Evolutionary conservation across 2,329 filamentous ascomycete species (phyloP).

Genomic region (Mariannaea elegans): DNA sequence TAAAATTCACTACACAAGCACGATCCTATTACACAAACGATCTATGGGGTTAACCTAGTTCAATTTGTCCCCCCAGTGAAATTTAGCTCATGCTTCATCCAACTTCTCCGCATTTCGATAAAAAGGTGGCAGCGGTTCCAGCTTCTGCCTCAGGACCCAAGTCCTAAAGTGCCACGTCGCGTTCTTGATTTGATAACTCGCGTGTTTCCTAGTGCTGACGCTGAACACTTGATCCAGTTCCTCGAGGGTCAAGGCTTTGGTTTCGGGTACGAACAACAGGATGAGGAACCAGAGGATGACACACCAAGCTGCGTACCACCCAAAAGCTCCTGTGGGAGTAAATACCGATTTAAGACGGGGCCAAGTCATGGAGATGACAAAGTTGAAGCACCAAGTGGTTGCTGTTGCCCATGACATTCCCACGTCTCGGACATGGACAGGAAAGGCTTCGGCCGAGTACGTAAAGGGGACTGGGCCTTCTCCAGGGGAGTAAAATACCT

Average conservation of each 20-base stretch:
- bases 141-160: conserved; percentile 36
- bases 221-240: conserved; percentile 48
- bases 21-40: too few relatives aligned
- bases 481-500: conserved; percentile 44
- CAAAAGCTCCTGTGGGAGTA: conserved; percentile 44
- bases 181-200: conserved; percentile 40
- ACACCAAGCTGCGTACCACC: conserved; percentile 57
- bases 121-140: conserved; percentile 39
- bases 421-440: conserved; percentile 45
- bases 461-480: conserved; percentile 46
- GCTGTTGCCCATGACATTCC: conserved; percentile 46
- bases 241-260: conserved; percentile 58
- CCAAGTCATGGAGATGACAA: conserved; percentile 41
- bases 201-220: conserved; percentile 41
- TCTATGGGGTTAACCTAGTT: too few relatives aligned
- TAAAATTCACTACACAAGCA: too few relatives aligned
- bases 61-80: neutral
- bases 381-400: conserved; percentile 50
- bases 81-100: neutral
- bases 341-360: conserved; percentile 40
- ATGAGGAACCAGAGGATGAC: conserved; percentile 55
- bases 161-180: conserved; percentile 41
- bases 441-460: conserved; percentile 46
- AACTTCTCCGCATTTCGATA: conserved; percentile 29
- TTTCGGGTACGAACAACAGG: conserved; percentile 58